A percentile compares a stretch with the other conserved stretches of the same genome.
Evolutionary conservation across 306 rosid species (phyloP).

Genomic region (Lathyrus aphaca): DNA sequence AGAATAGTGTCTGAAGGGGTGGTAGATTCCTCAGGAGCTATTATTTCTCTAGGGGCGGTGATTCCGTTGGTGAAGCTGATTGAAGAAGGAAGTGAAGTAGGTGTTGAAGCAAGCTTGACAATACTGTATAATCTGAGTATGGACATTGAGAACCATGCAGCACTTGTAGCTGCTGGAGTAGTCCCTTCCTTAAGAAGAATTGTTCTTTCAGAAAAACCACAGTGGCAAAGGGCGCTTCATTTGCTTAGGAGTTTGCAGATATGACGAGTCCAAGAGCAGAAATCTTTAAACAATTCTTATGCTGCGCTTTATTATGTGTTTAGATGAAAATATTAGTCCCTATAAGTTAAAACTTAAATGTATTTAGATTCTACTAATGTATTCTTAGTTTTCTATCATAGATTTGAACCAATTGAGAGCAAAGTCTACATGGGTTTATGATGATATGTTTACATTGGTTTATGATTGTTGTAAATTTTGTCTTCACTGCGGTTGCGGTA

Average conservation of each 20-base stretch:
- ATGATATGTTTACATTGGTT: neutral
- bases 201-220: conserved; percentile 62
- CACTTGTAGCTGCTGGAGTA: conserved; percentile 74
- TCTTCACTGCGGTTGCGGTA: no score
- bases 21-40: conserved; percentile 59
- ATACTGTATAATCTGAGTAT: conserved; percentile 74
- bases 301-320: neutral
- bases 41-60: conserved; percentile 66
- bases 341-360: neutral
- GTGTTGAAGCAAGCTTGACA: conserved; percentile 73
- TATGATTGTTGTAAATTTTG: neutral
- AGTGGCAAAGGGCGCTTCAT: conserved; percentile 78
- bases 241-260: conserved; percentile 70
- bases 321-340: conserved; percentile 6
- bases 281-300: conserved; percentile 29
- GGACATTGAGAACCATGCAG: conserved; percentile 77
- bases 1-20: conserved; percentile 81
- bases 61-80: conserved; percentile 68
- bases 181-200: conserved; percentile 66
- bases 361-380: neutral
- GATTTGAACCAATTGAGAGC: neutral
- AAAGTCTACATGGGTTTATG: neutral
- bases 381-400: neutral
- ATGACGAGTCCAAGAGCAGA: conserved; percentile 30
- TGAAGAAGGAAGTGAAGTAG: conserved; percentile 76